These are phyloP conservation scores for Chlorella sp. DNA, from an alignment of 139 green algal species.

Conservation along the genomic window DNA sequence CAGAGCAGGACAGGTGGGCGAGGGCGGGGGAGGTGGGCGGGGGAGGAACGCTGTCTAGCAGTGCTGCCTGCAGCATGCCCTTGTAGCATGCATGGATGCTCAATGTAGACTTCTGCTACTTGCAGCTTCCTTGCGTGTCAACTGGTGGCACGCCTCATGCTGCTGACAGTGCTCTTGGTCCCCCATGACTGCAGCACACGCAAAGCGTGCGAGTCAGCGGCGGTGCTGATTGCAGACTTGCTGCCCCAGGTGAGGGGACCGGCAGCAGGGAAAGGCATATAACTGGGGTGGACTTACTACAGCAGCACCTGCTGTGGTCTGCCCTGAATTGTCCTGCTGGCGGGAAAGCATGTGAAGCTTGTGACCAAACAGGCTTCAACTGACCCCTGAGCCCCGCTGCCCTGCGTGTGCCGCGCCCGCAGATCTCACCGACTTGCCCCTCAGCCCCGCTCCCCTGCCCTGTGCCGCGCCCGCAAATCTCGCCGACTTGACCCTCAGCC, in stretches of 20 bases:
- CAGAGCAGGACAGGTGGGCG: not conserved
- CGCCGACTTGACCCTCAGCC: not conserved
- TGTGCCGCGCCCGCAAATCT: not conserved
- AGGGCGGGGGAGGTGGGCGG: too few relatives aligned
- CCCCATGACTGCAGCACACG: not conserved
- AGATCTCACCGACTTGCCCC: not conserved
- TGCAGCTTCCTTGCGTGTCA: too few relatives aligned
- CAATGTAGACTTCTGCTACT: too few relatives aligned
- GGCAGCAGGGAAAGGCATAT: not conserved
- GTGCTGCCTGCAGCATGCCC: not conserved
- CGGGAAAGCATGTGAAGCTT: not conserved
- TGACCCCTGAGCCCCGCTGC: not conserved
- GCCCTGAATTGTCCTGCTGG: not conserved
- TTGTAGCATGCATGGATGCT: too few relatives aligned
- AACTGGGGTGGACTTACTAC: not conserved
- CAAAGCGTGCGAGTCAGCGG: constrained; percentile 37
- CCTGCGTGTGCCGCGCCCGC: not conserved
- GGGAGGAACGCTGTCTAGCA: too few relatives aligned
- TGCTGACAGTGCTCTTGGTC: not conserved
- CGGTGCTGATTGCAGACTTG: constrained; percentile 45
- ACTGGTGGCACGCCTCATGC: not conserved
- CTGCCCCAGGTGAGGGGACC: constrained; percentile 21
- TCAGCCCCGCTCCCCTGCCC: too few relatives aligned
- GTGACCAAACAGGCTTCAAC: not conserved
- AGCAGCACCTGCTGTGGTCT: not conserved